Evolutionary conservation across 2,329 filamentous ascomycete species (phyloP), one percentile per base, ranked within the genome.

Genomic region (Neonectria neomacrospora): DNA sequence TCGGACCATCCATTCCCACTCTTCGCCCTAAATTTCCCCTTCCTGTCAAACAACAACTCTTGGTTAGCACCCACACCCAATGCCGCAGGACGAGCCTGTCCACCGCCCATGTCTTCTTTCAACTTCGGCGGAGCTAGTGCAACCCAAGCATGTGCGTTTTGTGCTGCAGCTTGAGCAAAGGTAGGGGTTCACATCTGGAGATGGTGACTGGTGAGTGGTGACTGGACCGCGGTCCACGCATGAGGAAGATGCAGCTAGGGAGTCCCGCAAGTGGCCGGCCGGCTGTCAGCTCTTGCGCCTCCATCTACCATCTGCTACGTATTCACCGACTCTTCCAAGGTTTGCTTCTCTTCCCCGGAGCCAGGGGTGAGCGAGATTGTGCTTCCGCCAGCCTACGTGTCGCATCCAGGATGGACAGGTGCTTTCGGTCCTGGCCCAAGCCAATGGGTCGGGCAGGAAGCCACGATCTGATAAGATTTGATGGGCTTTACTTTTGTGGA

Each of bases 381-480:
- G 44, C 51, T 50, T 54, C 59, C 37, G 45, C 20, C 52, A 14
- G 26, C 37, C 50, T 54, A 52, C 50, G 52, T 53, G 52, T 63
- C 42, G 60, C 39, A 9, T 30, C 26, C 55, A 51, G 18, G 41
- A 28, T 30, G 44, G 52, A 47, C 44, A 52, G 30, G 26, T 58
- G 12, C 34, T 14, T 14, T 37, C 34, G 34, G 34, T 16, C 16
- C 61, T 70, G 67, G 54, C 58, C 65, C 69, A 68, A 18, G 11
- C 52, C 50, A 52, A 67, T 66, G 67, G 65, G 64, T 66, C 54
- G 37, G 59, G 34, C 50, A 28, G 42, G 45, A 55, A 66, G 62
- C 65, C 65, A 73, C 68, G 63, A 73, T 73, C 71, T 70, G 71
- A 73, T 73, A 73, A 73, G 71, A 73, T 72, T 72, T 61, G 57